Evolutionary conservation across 176 grass and related monocot genomes (phyloP).

Genomic region (Carex kokanica): DNA sequence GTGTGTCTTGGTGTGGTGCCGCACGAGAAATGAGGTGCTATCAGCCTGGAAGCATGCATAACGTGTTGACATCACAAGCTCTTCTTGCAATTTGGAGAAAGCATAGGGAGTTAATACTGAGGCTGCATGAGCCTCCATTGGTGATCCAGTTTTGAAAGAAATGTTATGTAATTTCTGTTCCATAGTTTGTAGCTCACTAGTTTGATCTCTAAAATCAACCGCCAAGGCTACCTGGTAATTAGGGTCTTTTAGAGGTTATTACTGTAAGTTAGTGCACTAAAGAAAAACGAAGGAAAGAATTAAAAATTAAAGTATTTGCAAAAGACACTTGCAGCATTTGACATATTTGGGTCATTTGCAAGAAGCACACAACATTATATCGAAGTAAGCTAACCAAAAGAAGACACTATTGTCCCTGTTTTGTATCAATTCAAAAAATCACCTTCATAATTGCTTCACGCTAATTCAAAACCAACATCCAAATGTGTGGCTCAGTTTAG

Average conservation of each 20-base stretch:
- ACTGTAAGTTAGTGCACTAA: neutral
- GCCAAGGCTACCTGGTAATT: slow-evolving; percentile 38
- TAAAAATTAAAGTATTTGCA: neutral
- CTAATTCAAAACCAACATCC: neutral
- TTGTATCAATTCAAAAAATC: neutral
- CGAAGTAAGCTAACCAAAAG: neutral
- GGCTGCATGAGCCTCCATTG: slow-evolving; percentile 66
- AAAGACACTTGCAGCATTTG: neutral
- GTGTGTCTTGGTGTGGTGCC: slow-evolving; percentile 39
- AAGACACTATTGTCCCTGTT: neutral
- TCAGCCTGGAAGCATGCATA: slow-evolving; percentile 50
- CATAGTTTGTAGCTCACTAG: slow-evolving; percentile 44
- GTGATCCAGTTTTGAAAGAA: slow-evolving; percentile 50
- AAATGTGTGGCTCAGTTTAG: neutral
- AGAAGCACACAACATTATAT: neutral
- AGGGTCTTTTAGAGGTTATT: slow-evolving; percentile 4
- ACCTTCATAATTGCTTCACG: neutral
- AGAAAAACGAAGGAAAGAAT: neutral
- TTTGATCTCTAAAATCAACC: slow-evolving; percentile 51
- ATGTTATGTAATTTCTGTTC: slow-evolving; percentile 43
- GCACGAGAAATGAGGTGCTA: slow-evolving; percentile 48
- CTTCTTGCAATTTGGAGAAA: slow-evolving; percentile 60
- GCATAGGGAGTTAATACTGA: slow-evolving; percentile 48
- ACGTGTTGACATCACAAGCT: slow-evolving; percentile 46
- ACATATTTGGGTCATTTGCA: neutral